Percentiles rank a stretch among this genome's conserved stretches.
phyloP scores from a whole-genome alignment of 345 rosid species.

The Gossypium australe region DNA sequence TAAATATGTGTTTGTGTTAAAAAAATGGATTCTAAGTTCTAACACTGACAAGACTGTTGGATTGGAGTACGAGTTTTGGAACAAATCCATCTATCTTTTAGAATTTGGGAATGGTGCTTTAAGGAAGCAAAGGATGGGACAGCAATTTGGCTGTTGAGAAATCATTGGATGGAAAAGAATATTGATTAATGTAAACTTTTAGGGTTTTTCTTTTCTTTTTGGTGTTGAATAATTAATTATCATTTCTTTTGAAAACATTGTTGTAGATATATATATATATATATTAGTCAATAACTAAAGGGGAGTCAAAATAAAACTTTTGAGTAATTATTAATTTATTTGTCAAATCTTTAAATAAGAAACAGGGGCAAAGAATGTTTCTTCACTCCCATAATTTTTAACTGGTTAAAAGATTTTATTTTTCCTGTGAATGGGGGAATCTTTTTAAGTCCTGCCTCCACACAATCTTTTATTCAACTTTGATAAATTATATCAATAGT shows the following conservation, averaged over 20 bases:
- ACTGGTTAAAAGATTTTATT: neutral
- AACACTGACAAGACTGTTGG: neutral
- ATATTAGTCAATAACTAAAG: neutral
- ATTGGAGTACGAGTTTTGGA: neutral
- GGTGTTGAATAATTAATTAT: neutral
- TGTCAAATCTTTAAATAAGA: neutral
- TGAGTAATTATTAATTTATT: neutral
- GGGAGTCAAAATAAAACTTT: neutral
- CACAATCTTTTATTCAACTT: too few species aligned
- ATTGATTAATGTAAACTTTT: neutral
- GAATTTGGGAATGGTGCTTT: neutral
- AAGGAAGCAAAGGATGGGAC: constrained; percentile 1
- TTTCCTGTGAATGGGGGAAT: neutral
- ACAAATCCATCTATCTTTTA: neutral
- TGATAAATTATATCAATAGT: too few species aligned
- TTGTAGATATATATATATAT: neutral
- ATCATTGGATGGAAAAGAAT: neutral
- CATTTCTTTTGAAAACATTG: neutral
- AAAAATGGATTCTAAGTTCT: neutral
- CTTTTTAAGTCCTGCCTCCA: too few species aligned
- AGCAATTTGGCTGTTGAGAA: constrained; percentile 1
- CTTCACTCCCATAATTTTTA: neutral
- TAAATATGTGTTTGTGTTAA: neutral
- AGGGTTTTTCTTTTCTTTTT: neutral
- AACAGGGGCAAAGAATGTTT: neutral